Percentiles rank a stretch among this genome's conserved stretches.
phyloP scores from a whole-genome alignment of 2,329 filamentous ascomycete species.

The Chaetomiaceae sp. region DNA sequence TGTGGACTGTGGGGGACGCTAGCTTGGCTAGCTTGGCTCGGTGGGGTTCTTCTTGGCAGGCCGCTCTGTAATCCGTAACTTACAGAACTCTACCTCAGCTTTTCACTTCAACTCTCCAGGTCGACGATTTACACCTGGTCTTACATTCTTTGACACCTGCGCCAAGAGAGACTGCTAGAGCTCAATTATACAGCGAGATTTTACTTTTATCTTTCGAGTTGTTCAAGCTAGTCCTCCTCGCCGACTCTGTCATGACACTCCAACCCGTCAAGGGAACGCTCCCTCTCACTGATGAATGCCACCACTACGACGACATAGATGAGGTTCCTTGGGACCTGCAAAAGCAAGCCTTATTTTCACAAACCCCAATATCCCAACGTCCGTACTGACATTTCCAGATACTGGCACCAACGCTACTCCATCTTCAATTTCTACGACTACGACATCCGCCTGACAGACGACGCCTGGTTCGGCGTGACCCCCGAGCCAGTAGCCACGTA shows the following conservation, averaged over 20 bases:
- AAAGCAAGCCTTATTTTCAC: slow-evolving; percentile 54
- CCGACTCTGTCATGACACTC: slow-evolving; percentile 17
- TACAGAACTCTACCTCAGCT: no score
- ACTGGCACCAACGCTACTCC: slow-evolving; percentile 83
- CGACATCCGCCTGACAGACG: slow-evolving; percentile 84
- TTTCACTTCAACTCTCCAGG: no score
- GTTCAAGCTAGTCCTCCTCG: no score
- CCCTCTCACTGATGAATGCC: slow-evolving; percentile 58
- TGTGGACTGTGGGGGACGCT: no score
- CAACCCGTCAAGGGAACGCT: slow-evolving; percentile 44
- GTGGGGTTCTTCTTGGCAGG: no score
- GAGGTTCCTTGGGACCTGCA: slow-evolving; percentile 80
- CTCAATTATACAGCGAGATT: no score
- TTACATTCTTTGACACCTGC: no score
- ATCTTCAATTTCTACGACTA: slow-evolving; percentile 87
- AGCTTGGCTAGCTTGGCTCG: no score
- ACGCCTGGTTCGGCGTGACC: slow-evolving; percentile 96
- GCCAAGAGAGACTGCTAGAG: no score
- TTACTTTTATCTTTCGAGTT: no score
- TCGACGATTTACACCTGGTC: no score
- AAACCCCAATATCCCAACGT: background rate
- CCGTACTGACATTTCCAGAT: slow-evolving; percentile 48
- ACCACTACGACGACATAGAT: slow-evolving; percentile 66
- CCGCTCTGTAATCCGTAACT: no score
- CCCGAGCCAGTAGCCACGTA: slow-evolving; percentile 86